Percentiles rank a stretch among this genome's conserved stretches.
These are phyloP conservation scores for Prunus armeniaca DNA, from an alignment of 306 rosid genomes.

Conservation along the genomic window DNA sequence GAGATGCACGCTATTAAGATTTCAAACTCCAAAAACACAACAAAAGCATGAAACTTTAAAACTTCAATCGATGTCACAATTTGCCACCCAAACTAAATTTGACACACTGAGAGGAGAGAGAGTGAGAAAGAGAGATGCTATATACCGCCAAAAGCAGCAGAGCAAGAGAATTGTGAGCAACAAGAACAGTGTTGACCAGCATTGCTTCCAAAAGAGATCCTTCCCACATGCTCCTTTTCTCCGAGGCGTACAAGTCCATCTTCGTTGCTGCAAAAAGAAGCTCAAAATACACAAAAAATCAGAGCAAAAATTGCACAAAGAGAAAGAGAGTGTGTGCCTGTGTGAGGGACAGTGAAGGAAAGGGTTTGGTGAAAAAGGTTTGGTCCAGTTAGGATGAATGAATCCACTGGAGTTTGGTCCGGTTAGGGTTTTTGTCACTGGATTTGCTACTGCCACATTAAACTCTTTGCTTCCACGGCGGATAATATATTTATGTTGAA, in stretches of 20 bases:
- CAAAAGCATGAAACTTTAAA: slow-evolving; percentile 1
- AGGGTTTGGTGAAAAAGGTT: slow-evolving; percentile 25
- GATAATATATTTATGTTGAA: background rate
- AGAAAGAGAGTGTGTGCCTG: slow-evolving; percentile 8
- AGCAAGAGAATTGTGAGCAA: slow-evolving; percentile 49
- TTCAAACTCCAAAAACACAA: background rate
- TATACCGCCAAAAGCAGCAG: slow-evolving; percentile 51
- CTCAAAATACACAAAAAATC: slow-evolving; percentile 5
- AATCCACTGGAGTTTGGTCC: slow-evolving; percentile 42
- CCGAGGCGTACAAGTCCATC: slow-evolving; percentile 23
- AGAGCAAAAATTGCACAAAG: slow-evolving; percentile 12
- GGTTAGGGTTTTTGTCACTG: slow-evolving; percentile 52
- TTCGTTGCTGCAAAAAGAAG: slow-evolving; percentile 43
- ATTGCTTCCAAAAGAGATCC: slow-evolving; percentile 42
- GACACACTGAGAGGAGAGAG: background rate
- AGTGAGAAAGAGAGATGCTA: background rate
- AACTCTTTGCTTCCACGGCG: slow-evolving; percentile 17
- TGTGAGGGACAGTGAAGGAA: background rate
- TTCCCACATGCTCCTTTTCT: slow-evolving; percentile 22
- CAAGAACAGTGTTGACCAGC: slow-evolving; percentile 37
- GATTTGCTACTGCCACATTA: slow-evolving; percentile 15
- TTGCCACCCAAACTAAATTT: background rate
- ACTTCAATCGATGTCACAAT: background rate
- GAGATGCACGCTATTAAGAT: background rate
- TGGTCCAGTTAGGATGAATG: slow-evolving; percentile 40